These are phyloP conservation scores for Phialocephala subalpina DNA, from an alignment of 2,329 filamentous ascomycete species.

Conservation along the genomic window DNA sequence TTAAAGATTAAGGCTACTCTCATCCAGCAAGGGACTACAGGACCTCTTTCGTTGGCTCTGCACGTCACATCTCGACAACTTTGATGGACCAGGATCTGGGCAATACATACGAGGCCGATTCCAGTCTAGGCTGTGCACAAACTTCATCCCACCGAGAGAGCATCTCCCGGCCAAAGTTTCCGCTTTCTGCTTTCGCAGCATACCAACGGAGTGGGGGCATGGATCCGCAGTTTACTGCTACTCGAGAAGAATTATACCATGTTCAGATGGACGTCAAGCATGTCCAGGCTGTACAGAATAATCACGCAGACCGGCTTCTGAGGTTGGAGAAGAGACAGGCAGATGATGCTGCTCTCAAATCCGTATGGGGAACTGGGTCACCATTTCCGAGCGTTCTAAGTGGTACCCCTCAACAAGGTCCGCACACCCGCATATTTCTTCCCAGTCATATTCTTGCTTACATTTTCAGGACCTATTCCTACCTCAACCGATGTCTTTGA, in stretches of 20 bases:
- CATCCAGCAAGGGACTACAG: slow-evolving; percentile 12
- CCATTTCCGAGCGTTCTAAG: slow-evolving; percentile 88
- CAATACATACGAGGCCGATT: background rate
- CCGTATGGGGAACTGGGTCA: slow-evolving; percentile 89
- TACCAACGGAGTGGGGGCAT: slow-evolving; percentile 54
- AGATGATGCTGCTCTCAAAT: slow-evolving; percentile 76
- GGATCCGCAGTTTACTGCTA: slow-evolving; percentile 68
- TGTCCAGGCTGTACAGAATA: slow-evolving; percentile 68
- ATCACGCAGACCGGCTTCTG: slow-evolving; percentile 67
- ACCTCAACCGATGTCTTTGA: slow-evolving; percentile 87
- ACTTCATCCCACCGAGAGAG: background rate
- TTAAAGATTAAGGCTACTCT: background rate
- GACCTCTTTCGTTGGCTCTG: background rate
- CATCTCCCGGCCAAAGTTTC: background rate
- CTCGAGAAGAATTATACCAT: slow-evolving; percentile 71
- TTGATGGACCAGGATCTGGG: background rate
- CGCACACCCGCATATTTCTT: slow-evolving; percentile 41
- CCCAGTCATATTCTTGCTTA: slow-evolving; percentile 1
- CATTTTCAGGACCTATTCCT: slow-evolving; percentile 72
- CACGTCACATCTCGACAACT: background rate
- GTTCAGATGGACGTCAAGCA: slow-evolving; percentile 77
- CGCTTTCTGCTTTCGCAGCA: slow-evolving; percentile 5
- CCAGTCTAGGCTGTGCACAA: background rate
- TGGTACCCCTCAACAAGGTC: slow-evolving; percentile 88
- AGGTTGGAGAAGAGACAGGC: slow-evolving; percentile 72